Base-by-base conservation (phyloP, 2,329 filamentous ascomycete genomes). In the Drechslerella stenobrocha region DNA sequence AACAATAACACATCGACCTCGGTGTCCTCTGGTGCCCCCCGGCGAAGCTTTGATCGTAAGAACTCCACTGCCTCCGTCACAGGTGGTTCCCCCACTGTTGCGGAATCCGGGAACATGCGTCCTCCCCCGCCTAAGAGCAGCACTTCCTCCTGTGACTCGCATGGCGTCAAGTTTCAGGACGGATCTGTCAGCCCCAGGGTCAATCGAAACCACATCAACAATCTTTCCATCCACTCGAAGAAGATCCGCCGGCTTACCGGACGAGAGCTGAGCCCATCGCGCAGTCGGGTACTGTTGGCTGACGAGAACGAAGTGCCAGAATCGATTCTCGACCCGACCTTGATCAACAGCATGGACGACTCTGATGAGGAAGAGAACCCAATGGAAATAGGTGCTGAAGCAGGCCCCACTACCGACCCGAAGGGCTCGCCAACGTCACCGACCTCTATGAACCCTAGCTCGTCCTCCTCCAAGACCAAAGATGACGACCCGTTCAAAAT, bases 1-100 rank as follows among this genome's bases (percentile, higher is more conserved):
- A 66, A n/a, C n/a, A n/a, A 66, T 20, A 70, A 69, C 72, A 70
- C 8, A 47, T 74, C 65, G 23, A 69, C 71, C 3, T 72, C 72
- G 13, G 55, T 44, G 32, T 53, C 61, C 28, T 66, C 61, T 48
- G 56, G 61, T 45, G 61, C 48, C 18, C 61, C 61, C 26, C 58
- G 47, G 32, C 61, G 61, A 28, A 66, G 53, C 34, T 58, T 58
- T 66, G 61, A 66, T 35, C 61, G 61, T 66, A 66, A 66, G 61
- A 66, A 66, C 28, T 66, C 61, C 61, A 57, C 61, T 53, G 52
- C 61, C 52, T 66, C 53, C 28, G 61, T 53, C 28, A 58, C 61
- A 59, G 61, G 47, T 24, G 53, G 30, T 34, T 66, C 61, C 18
- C 61, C 61, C 20, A 59, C 61, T 45, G 28, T 66, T 48, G 61